A percentile compares a stretch with the other conserved stretches of the same genome.
phyloP scores from a whole-genome alignment of 495 filamentous ascomycete genomes.

The Penicillium canariense region DNA sequence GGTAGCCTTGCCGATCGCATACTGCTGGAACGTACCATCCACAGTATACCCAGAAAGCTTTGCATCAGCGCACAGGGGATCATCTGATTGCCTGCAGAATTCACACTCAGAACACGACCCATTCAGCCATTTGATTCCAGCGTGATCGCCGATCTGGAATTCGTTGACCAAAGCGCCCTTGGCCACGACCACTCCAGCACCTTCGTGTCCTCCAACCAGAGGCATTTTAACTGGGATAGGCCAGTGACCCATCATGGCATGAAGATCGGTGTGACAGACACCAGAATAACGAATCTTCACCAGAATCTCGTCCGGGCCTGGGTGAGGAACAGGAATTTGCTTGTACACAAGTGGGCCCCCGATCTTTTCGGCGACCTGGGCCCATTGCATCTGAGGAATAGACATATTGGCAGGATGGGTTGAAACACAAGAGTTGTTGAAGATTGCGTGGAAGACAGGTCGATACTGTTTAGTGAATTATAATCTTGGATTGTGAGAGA shows the following conservation, averaged over 20 bases:
- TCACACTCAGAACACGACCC: conserved; percentile 73
- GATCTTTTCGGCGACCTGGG: conserved; percentile 76
- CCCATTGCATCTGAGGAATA: conserved; percentile 82
- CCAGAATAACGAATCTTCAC: conserved; percentile 91
- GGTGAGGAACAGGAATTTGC: conserved; percentile 73
- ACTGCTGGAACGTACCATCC: conserved; percentile 91
- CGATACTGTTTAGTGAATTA: not conserved
- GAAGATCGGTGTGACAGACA: conserved; percentile 88
- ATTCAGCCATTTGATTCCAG: conserved; percentile 90
- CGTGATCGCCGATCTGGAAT: conserved; percentile 75
- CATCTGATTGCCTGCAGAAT: conserved; percentile 74
- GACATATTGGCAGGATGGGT: no score
- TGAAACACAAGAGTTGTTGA: no score
- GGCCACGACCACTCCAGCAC: conserved; percentile 81
- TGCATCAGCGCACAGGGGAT: conserved; percentile 73
- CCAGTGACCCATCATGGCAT: conserved; percentile 88
- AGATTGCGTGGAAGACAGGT: no score
- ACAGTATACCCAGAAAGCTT: conserved; percentile 85
- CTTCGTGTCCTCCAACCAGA: conserved; percentile 94
- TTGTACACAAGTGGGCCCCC: conserved; percentile 76
- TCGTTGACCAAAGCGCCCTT: conserved; percentile 69
- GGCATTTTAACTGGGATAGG: conserved; percentile 74
- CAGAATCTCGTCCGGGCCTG: conserved; percentile 83
- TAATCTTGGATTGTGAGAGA: not conserved
- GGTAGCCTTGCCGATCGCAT: conserved; percentile 79